Evolutionary conservation across 345 rosid genomes (phyloP).

Genomic region (Mercurialis annua): DNA sequence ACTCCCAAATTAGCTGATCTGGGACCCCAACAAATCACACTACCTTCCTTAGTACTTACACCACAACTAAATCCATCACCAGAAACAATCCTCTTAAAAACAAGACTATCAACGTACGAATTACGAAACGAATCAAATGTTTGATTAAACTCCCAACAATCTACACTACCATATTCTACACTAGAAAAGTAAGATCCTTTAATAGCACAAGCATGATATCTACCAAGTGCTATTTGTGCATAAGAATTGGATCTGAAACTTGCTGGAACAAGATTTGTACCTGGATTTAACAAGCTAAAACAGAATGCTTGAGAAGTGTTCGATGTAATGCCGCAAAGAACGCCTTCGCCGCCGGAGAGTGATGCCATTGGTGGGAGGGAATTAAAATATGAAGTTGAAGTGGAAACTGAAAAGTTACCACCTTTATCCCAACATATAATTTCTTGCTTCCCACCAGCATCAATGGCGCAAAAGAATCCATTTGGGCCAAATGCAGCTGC

Average conservation of each 20-base stretch:
- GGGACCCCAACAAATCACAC: slow-evolving; percentile 84
- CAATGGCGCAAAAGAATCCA: slow-evolving; percentile 93
- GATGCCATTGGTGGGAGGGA: slow-evolving; percentile 55
- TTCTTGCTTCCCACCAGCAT: slow-evolving; percentile 74
- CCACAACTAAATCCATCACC: slow-evolving; percentile 95
- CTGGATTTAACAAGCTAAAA: slow-evolving; percentile 48
- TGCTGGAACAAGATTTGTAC: slow-evolving; percentile 63
- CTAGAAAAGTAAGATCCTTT: slow-evolving; percentile 77
- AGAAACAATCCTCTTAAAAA: slow-evolving; percentile 52
- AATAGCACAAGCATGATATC: slow-evolving; percentile 72
- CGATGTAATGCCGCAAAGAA: slow-evolving; percentile 68
- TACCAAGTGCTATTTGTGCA: slow-evolving; percentile 75
- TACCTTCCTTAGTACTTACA: slow-evolving; percentile 45
- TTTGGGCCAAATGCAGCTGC: slow-evolving; percentile 68
- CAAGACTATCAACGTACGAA: slow-evolving; percentile 40
- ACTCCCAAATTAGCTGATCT: slow-evolving; percentile 40
- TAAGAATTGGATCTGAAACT: slow-evolving; percentile 47
- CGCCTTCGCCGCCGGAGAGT: slow-evolving; percentile 70
- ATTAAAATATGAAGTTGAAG: slow-evolving; percentile 26
- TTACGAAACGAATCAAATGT: slow-evolving; percentile 1
- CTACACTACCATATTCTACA: slow-evolving; percentile 56
- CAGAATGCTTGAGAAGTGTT: slow-evolving; percentile 67
- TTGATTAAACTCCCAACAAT: slow-evolving; percentile 60
- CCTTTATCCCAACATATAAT: slow-evolving; percentile 73
- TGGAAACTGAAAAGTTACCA: slow-evolving; percentile 36